Evolutionary conservation across 148 eudicot species (phyloP), one percentile per base, ranked within the genome.

Genomic region (Suaeda aralocaspica): DNA sequence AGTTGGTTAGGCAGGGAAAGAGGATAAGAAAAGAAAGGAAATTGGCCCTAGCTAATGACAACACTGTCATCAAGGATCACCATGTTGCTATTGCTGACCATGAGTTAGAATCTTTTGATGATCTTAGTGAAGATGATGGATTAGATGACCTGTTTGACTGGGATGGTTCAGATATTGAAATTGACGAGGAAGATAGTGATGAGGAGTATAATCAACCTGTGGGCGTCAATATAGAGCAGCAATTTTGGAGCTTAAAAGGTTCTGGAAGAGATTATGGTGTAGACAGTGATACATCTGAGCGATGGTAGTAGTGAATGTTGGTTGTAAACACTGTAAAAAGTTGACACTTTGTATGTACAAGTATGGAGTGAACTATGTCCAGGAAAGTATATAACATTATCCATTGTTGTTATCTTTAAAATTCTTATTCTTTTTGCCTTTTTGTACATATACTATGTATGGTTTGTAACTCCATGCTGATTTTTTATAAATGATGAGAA

Each of bases 1-100:
- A 78, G 57, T 85, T 94, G 68, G 89, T 94, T 33, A 76, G 76
- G 39, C 85, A 85, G 70, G 95, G 91, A 66, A 88, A 94, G 81
- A 80, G 83, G 78, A 84, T 86, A 77, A 84, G 96, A 64, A 72
- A 80, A 80, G 91, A 84, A 74, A 74, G 72, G 73, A 87, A 76
- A 72, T 82, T 71, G 67, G 72, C 76, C 65, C 36, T 61, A 59
- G 50, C 8, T 12, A 64, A 66, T 8, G 56, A 69, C 42, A 76
- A 49, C 71, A 49, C 28, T 1, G 4, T 51, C 45, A 24, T 33
- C 29, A 9, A 41, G 0, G 62, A 82, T 64, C 46, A 51, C 72
- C 68, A 24, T 51, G 77, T 78, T 48, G 78, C 48, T 53, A 58
- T 66, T 50, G 82, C 71, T 30, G 79, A 75, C 46, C 66, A 61